Evolutionary conservation across 345 rosid genomes (phyloP), one percentile per base, ranked within the genome.

Genomic region (Alliaria petiolata): DNA sequence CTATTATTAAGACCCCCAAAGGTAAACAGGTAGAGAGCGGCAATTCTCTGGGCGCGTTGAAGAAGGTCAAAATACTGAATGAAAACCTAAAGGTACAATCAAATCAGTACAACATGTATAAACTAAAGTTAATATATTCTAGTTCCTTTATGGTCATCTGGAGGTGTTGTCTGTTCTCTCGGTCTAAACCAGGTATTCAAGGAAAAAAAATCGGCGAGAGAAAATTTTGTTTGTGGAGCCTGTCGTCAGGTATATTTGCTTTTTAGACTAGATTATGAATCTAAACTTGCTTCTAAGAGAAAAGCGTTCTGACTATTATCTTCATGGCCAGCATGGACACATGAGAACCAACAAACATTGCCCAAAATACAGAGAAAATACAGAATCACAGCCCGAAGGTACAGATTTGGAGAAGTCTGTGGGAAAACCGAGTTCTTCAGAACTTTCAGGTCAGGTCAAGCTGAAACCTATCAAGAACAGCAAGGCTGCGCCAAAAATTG

Each of bases 341-440:
- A 95, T 89, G 99, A 95, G 93, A 79, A 95, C 99, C 80, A 95
- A 95, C 84, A 89, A 95, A 69, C 75, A 91, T 85, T 95, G 99
- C 81, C 99, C 98, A 13, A 91, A 79, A 83, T 89, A 95, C 66
- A 79, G 93, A 74, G 95, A 90, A 80, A 91, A 88, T 72, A 85
- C 88, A 47, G 97, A 91, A 35, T 47, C 84, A 42, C 89, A 80
- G 62, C 57, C 69, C 17, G 90, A 88, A 62, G 59, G 84, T 47
- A 65, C 76, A 3, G 89, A 88, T 67, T 16, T 78, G 40, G 95
- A 91, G 38, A 95, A 84, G 75, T 51, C 81, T 71, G 69, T 79
- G 3, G 89, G 72, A 28, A 91, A 85, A 80, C 80, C 83, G 19
- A 77, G 55, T 75, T 64, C 83, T 7, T 56, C 80, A 35, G 97